Evolutionary conservation across 495 filamentous ascomycete species (phyloP).

Genomic region (Hamigera avellanea): DNA sequence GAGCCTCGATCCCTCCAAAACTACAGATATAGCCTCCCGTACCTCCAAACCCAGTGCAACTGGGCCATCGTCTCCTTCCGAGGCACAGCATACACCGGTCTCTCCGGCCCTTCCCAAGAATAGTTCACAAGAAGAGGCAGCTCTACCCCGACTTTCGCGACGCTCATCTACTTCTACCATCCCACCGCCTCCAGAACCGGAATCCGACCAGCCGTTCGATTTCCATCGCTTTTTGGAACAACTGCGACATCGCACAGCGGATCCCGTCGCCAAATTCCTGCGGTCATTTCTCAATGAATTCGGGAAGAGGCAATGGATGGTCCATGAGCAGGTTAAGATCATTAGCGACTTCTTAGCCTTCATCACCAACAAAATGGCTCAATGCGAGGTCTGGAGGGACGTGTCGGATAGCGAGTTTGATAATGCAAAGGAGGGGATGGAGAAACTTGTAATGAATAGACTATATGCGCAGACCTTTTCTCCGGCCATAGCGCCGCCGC

Average conservation of each 20-base stretch:
- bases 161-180: slow-evolving; percentile 36
- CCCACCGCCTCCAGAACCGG: slow-evolving; percentile 78
- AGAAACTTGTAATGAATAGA: slow-evolving; percentile 99
- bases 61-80: slow-evolving; percentile 7
- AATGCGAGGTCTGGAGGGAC: slow-evolving; percentile 92
- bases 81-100: slow-evolving; percentile 9
- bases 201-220: slow-evolving; percentile 85
- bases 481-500: slow-evolving; percentile 73
- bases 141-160: slow-evolving; percentile 6
- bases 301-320: slow-evolving; percentile 98
- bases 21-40: slow-evolving; percentile 14
- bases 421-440: slow-evolving; percentile 97
- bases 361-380: slow-evolving; percentile 97
- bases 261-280: slow-evolving; percentile 91
- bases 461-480: slow-evolving; percentile 95
- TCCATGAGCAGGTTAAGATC: slow-evolving; percentile 98
- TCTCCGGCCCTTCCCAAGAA: slow-evolving; percentile 10
- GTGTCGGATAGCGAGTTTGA: slow-evolving; percentile 96
- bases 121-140: slow-evolving; percentile 8
- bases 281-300: slow-evolving; percentile 92
- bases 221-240: slow-evolving; percentile 97
- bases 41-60: not conserved
- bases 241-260: slow-evolving; percentile 85
- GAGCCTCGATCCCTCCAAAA: slow-evolving; percentile 55
- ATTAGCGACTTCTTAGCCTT: slow-evolving; percentile 96